Evolutionary conservation across 495 filamentous ascomycete species (phyloP), one percentile per base, ranked within the genome.

Genomic region (Saxophila tyrrhenica): DNA sequence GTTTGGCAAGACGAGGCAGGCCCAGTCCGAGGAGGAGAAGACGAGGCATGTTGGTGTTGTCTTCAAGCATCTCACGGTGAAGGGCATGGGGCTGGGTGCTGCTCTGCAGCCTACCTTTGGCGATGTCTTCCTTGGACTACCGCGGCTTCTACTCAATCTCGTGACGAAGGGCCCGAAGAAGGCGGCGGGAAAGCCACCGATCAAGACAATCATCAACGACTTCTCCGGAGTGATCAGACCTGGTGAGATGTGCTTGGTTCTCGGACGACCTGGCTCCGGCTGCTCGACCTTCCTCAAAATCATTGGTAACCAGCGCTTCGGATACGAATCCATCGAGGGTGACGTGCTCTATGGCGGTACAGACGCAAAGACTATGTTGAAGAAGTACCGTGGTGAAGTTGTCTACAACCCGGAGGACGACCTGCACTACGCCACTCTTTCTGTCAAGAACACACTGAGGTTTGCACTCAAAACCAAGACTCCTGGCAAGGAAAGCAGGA

Each of bases 241-340:
- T 19, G 68, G 71, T 16, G 72, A 78, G 55, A 74, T 76, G 76
- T 49, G 85, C 0, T 71, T 89, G 1, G 84, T 89, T 0, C 72
- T 89, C 43, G 85, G 85, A 2, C 70, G 82, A 21, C 85, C 85
- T 1, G 85, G 85, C 0, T 76, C 78, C 39, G 85, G 85, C 11
- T 89, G 85, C 57, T 79, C 81, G 0, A 86, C 82, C 0, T 84
- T 88, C 53, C 65, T 89, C 29, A 87, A 87, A 55, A 62, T 61
- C 29, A 57, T 70, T 9, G 64, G 63, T 17, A 39, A 58, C 32
- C 55, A 52, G 57, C 66, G 82, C 62, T 73, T 69, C 29, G 83
- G 80, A 0, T 87, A 80, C 60, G 78, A 79, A 56, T 75, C 70
- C 3, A 70, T 87, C 2, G 61, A 75, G 19, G 84, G 83, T 2